Evolutionary conservation across 1,139 yeast genomes (phyloP).

Genomic region (Hyphopichia khmerensis): DNA sequence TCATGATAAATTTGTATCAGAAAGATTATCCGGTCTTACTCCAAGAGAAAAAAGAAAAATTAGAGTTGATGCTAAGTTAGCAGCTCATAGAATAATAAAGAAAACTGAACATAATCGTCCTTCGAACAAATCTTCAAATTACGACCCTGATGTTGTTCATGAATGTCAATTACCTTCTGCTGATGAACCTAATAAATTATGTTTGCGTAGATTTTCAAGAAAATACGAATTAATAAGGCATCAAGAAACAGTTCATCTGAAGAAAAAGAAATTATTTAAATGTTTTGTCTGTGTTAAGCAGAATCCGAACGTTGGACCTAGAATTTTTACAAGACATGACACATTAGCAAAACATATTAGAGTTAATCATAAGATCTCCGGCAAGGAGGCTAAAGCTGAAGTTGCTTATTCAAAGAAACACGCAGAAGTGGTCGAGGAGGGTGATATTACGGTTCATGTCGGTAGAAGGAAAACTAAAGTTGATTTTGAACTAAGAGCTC

Average conservation of each 20-base stretch:
- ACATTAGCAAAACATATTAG: slow-evolving; percentile 92
- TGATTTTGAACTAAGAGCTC: slow-evolving; percentile 48
- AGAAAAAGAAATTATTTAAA: slow-evolving; percentile 79
- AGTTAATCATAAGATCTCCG: slow-evolving; percentile 77
- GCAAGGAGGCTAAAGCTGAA: slow-evolving; percentile 62
- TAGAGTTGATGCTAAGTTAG: slow-evolving; percentile 28
- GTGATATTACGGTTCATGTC: slow-evolving; percentile 47
- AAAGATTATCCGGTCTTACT: slow-evolving; percentile 20
- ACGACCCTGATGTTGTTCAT: slow-evolving; percentile 50
- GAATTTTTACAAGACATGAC: slow-evolving; percentile 91
- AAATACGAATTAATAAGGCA: slow-evolving; percentile 94
- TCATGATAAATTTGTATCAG: slow-evolving; percentile 27
- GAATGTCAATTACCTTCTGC: slow-evolving; percentile 50
- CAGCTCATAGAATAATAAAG: slow-evolving; percentile 27
- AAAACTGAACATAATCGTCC: slow-evolving; percentile 21
- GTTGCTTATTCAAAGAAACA: slow-evolving; percentile 49
- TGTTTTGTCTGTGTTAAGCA: slow-evolving; percentile 82
- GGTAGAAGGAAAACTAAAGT: slow-evolving; percentile 50
- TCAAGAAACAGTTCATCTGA: slow-evolving; percentile 93
- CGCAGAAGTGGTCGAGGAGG: slow-evolving; percentile 47
- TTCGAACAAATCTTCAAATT: slow-evolving; percentile 41
- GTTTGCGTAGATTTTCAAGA: slow-evolving; percentile 84
- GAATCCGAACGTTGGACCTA: slow-evolving; percentile 46
- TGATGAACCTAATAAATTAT: slow-evolving; percentile 53
- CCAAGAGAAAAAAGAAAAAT: slow-evolving; percentile 23